Conservation (phyloP, 225 moss, liverwort and hornwort genomes). For the Neckera pumila region DNA sequence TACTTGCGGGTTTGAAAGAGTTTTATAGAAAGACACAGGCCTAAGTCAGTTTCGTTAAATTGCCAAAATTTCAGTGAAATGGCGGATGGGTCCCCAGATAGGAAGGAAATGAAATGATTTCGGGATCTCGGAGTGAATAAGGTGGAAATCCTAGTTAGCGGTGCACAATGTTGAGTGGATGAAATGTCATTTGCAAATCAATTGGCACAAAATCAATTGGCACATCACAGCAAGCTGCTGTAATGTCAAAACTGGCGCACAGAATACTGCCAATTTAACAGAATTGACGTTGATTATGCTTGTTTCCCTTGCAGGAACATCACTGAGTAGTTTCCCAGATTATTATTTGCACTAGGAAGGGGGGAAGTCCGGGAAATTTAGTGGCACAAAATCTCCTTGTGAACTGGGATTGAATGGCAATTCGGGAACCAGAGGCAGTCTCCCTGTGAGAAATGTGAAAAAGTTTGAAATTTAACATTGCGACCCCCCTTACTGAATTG, state of each 20-base stretch:
- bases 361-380: neutral
- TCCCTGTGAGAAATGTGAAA: neutral
- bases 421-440: neutral
- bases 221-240: neutral
- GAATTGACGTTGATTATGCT: neutral
- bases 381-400: neutral
- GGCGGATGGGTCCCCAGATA: neutral
- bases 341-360: neutral
- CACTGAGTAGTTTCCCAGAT: neutral
- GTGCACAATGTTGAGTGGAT: neutral
- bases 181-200: neutral
- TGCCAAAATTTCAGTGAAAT: neutral
- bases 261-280: neutral
- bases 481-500: neutral
- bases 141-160: neutral
- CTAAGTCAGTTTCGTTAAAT: neutral
- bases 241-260: neutral
- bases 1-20: too few relatives aligned
- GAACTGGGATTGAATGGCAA: neutral
- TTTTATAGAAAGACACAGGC: neutral
- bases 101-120: neutral
- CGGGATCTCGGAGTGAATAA: neutral
- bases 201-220: neutral
- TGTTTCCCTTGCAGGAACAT: neutral
- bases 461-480: neutral